Evolutionary conservation across 2,329 filamentous ascomycete species (phyloP).

Genomic region (Fusarium sp.): DNA sequence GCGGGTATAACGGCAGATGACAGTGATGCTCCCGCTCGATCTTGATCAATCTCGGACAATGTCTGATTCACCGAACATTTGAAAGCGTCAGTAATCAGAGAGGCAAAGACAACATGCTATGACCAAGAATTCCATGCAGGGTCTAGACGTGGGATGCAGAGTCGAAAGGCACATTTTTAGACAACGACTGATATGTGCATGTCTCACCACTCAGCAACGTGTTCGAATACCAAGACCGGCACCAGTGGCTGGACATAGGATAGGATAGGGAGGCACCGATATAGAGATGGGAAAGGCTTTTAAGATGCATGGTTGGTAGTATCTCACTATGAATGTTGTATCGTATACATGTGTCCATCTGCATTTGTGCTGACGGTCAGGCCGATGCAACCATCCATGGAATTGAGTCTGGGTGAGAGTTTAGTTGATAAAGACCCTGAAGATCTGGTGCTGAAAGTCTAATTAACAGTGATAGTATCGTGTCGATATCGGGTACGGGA

Average conservation of each 20-base stretch:
- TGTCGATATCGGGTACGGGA: background rate
- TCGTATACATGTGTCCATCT: background rate
- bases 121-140: conserved; percentile 6
- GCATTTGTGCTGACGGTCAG: conserved; percentile 11
- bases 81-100: background rate
- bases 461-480: background rate
- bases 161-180: background rate
- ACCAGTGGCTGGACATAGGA: conserved; percentile 1
- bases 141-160: background rate
- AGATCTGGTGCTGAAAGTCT: background rate
- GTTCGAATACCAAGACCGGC: background rate
- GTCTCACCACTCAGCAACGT: conserved; percentile 17
- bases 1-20: background rate
- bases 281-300: conserved; percentile 13
- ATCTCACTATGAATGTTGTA: background rate
- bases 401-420: background rate
- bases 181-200: conserved; percentile 11
- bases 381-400: conserved; percentile 32
- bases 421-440: background rate
- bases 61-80: background rate
- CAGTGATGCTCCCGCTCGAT: background rate
- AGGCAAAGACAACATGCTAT: background rate
- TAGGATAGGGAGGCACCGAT: background rate
- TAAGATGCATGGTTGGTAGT: background rate
- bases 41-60: background rate